These are phyloP conservation scores for Macrotyloma uniflorum DNA, from an alignment of 306 rosid species.

Conservation along the genomic window DNA sequence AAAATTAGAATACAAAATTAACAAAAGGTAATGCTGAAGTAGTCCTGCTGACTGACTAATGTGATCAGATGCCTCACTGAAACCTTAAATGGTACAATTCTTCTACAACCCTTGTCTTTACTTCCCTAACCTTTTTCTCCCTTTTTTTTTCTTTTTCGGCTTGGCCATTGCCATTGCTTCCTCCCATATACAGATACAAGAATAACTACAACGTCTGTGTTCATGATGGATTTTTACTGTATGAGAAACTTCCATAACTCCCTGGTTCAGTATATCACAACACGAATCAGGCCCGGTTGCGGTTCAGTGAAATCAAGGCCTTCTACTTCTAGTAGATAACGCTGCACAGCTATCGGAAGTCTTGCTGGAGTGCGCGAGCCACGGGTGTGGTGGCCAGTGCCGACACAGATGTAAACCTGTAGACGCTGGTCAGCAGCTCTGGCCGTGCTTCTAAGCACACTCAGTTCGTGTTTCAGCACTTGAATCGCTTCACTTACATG, in stretches of 20 bases:
- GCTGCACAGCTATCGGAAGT: conserved; percentile 89
- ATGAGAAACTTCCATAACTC: conserved; percentile 76
- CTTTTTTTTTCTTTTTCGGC: conserved; percentile 35
- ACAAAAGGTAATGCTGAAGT: conserved; percentile 53
- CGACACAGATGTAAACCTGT: conserved; percentile 86
- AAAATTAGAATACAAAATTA: conserved; percentile 72
- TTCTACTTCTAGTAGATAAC: conserved; percentile 89
- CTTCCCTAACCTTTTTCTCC: conserved; percentile 48
- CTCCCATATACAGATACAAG: conserved; percentile 83
- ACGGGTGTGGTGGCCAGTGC: conserved; percentile 94
- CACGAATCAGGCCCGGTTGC: conserved; percentile 87
- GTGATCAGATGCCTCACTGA: conserved; percentile 52
- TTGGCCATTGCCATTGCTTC: conserved; percentile 48
- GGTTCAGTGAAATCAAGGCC: conserved; percentile 88
- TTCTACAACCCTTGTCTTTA: conserved; percentile 49
- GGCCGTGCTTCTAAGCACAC: conserved; percentile 77
- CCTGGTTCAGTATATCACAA: conserved; percentile 70
- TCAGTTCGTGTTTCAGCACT: conserved; percentile 80
- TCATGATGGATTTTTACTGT: conserved; percentile 50
- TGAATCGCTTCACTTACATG: conserved; percentile 90
- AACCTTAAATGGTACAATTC: conserved; percentile 61
- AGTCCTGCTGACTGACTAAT: conserved; percentile 55
- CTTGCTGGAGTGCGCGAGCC: conserved; percentile 93
- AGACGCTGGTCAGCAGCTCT: conserved; percentile 76
- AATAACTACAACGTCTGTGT: conserved; percentile 70